These are phyloP conservation scores for Colletotrichum tanaceti DNA, from an alignment of 2,329 filamentous ascomycete species.

Conservation along the genomic window DNA sequence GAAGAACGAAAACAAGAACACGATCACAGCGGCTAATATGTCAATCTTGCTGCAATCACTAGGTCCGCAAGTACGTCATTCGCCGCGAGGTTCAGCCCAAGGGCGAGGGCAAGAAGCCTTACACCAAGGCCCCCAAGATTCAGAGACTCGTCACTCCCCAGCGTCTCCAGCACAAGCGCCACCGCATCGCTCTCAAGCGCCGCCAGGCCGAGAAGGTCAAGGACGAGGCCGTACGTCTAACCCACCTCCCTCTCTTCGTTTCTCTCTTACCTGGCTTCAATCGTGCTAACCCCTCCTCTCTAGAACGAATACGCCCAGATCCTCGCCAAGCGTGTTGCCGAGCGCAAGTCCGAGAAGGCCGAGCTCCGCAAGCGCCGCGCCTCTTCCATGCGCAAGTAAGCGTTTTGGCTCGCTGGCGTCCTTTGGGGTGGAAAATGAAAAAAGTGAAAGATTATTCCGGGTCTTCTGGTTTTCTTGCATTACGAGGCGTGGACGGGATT, in stretches of 20 bases:
- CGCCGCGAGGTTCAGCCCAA: constrained; percentile 97
- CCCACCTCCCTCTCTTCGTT: background rate
- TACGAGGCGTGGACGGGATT: constrained; percentile 51
- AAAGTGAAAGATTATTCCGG: constrained; percentile 44
- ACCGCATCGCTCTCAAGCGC: constrained; percentile 97
- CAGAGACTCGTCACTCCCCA: constrained; percentile 99
- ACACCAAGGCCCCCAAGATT: constrained; percentile 99
- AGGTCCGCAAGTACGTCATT: constrained; percentile 99
- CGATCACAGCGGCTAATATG: constrained; percentile 49
- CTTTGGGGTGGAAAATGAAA: constrained; percentile 47
- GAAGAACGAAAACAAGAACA: constrained; percentile 24
- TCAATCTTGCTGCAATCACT: constrained; percentile 49
- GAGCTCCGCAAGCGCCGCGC: constrained; percentile 97
- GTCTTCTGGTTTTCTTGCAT: constrained; percentile 57
- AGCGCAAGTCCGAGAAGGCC: constrained; percentile 93
- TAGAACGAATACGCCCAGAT: constrained; percentile 97
- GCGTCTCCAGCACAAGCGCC: constrained; percentile 99
- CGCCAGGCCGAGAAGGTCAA: constrained; percentile 96
- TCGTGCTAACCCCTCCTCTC: constrained; percentile 50
- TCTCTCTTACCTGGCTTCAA: background rate
- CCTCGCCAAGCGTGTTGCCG: constrained; percentile 95
- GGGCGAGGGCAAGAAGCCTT: constrained; percentile 96
- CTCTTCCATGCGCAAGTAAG: constrained; percentile 93
- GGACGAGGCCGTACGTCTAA: constrained; percentile 91
- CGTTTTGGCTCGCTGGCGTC: constrained; percentile 41